Evolutionary conservation across 768 basidiomycete genomes (phyloP), one percentile per base, ranked within the genome.

Genomic region (Kockovaella imperatae): DNA sequence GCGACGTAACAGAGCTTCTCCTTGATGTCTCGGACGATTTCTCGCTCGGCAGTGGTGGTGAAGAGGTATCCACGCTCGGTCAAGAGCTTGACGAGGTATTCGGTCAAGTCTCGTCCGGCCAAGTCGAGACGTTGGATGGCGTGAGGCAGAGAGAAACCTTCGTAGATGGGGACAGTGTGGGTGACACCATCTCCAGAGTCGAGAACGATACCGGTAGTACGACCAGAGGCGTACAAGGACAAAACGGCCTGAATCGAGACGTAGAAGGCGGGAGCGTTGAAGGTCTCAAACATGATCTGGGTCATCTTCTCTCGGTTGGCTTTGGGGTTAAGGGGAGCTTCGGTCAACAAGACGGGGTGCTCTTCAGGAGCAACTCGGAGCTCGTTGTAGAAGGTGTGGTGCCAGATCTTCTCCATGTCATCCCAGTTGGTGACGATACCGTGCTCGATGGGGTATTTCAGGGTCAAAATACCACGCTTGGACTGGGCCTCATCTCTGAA

Each of bases 371-470:
- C 87, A 60, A 90, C 86, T 75, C 87, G 86, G 52, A 88, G 82
- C 74, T 88, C 87, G 71, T 90, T 90, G 80, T 87, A 91, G 75
- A 91, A 93, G 26, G 89, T 90, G 77, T 91, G 88, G 73, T 90
- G 87, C 88, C 88, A 93, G 72, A 91, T 91, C 77, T 91, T 90
- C 77, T 93, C 90, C 88, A 91, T 91, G 74, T 91, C 89, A 65
- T 91, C 90, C 90, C 90, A 95, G 81, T 95, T 90, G 73, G 88
- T 90, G 72, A 93, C 86, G 68, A 88, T 84, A 74, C 87, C 86
- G 75, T 88, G 87, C 72, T 89, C 86, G 60, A 88, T 88, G 44
- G 87, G 89, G 76, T 93, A 88, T 75, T 90, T 89, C 63, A 93
- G 75, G 38, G 84, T 84, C 56, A 93, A 78, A 72, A 93, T 87